These are phyloP conservation scores for Dendrobium nobile DNA, from an alignment of 106 monocot species.

Conservation along the genomic window DNA sequence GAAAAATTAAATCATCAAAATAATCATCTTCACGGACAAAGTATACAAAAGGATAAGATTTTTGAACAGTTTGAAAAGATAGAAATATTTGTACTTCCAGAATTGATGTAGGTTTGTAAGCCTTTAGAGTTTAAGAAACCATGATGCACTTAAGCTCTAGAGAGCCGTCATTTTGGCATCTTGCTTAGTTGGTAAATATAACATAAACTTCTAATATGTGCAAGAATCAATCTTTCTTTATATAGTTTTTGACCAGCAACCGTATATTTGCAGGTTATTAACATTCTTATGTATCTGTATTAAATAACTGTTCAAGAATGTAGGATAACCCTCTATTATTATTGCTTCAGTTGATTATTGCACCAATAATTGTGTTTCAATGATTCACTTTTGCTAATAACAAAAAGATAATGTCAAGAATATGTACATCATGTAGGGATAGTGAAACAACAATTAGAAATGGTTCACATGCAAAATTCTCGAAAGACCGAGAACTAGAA, in stretches of 20 bases:
- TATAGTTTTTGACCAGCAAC: background rate
- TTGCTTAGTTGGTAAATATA: constrained; percentile 63
- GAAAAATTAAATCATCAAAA: background rate
- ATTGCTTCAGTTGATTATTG: too few species aligned
- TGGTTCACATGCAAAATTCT: too few species aligned
- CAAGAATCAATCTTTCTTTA: background rate
- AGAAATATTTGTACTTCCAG: background rate
- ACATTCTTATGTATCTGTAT: too few species aligned
- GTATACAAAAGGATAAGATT: background rate
- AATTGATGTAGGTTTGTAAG: background rate
- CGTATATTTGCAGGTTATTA: background rate
- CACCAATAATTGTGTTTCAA: too few species aligned
- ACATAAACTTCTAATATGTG: background rate
- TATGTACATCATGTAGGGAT: too few species aligned
- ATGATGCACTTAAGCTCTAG: constrained; percentile 29
- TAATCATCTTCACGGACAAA: background rate
- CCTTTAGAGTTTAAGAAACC: background rate
- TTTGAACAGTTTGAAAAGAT: background rate
- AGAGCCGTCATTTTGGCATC: constrained; percentile 62
- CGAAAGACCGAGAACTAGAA: too few species aligned
- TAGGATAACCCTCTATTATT: too few species aligned
- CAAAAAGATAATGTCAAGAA: too few species aligned
- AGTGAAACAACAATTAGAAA: too few species aligned
- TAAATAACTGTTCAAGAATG: too few species aligned
- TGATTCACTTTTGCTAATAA: too few species aligned